phyloP scores from a whole-genome alignment of 139 green algal species.

The Pedinophyceae sp. region DNA sequence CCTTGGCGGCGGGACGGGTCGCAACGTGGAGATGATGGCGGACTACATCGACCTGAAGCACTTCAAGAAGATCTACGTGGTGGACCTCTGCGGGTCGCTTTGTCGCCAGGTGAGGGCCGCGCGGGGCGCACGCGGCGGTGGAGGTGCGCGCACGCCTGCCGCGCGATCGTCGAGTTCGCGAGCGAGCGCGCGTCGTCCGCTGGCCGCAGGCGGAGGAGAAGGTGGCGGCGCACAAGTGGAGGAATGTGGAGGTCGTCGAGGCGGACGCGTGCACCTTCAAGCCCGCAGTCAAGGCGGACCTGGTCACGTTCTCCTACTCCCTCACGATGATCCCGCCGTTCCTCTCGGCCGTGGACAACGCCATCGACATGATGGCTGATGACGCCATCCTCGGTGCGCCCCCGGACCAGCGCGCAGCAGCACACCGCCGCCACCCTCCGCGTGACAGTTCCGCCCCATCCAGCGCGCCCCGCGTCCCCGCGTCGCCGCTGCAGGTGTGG shows the following conservation, averaged over 20 bases:
- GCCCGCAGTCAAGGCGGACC: slow-evolving; percentile 34
- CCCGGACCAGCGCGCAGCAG: too few relatives aligned
- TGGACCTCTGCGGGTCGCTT: slow-evolving; percentile 84
- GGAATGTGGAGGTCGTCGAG: slow-evolving; percentile 86
- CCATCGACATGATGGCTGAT: slow-evolving; percentile 53
- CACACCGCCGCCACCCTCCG: too few relatives aligned
- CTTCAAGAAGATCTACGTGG: slow-evolving; percentile 92
- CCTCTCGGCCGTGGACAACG: slow-evolving; percentile 75
- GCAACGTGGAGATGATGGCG: slow-evolving; percentile 55
- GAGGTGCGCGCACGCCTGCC: too few relatives aligned
- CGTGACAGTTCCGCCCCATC: too few relatives aligned
- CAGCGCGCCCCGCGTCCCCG: too few relatives aligned
- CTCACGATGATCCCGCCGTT: slow-evolving; percentile 97
- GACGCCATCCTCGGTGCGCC: slow-evolving; percentile 80
- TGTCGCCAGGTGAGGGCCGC: slow-evolving; percentile 56
- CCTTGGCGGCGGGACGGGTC: slow-evolving; percentile 79
- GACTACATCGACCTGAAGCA: slow-evolving; percentile 68
- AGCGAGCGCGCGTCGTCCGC: too few relatives aligned
- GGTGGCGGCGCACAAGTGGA: slow-evolving; percentile 61
- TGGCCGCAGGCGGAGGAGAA: slow-evolving; percentile 56
- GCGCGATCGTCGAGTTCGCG: too few relatives aligned
- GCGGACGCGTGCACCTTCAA: slow-evolving; percentile 76
- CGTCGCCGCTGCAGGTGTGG: too few relatives aligned
- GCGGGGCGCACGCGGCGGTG: too few relatives aligned
- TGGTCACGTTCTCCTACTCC: slow-evolving; percentile 98